phyloP scores from a whole-genome alignment of 768 basidiomycete species.

The Podaxis mareebaensis region DNA sequence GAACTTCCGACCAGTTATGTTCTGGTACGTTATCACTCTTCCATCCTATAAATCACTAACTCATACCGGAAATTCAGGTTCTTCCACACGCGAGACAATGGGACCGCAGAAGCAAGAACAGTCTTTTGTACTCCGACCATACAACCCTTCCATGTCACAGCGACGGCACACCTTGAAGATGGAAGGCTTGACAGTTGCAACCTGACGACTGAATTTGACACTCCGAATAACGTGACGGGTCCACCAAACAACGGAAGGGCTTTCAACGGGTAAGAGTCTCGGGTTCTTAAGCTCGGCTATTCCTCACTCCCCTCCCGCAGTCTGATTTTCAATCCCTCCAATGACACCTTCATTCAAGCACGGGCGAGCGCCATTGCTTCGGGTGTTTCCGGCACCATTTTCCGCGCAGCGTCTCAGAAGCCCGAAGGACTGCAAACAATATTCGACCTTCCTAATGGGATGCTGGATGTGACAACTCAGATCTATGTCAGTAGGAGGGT shows the following conservation, averaged over 20 bases:
- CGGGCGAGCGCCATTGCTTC: slow-evolving; percentile 49
- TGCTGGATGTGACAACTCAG: slow-evolving; percentile 48
- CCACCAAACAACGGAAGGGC: slow-evolving; percentile 42
- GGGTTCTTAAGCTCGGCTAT: neutral
- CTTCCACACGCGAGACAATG: slow-evolving; percentile 37
- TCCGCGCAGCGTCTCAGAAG: slow-evolving; percentile 46
- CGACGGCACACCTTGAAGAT: slow-evolving; percentile 44
- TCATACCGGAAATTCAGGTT: slow-evolving; percentile 27
- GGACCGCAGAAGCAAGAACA: slow-evolving; percentile 41
- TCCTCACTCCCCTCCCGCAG: slow-evolving; percentile 25
- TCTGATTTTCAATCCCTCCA: slow-evolving; percentile 40
- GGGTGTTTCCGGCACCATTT: slow-evolving; percentile 64
- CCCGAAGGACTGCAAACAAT: slow-evolving; percentile 41
- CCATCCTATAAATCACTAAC: neutral
- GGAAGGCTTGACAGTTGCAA: slow-evolving; percentile 40
- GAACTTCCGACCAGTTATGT: slow-evolving; percentile 58
- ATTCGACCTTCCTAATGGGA: slow-evolving; percentile 51
- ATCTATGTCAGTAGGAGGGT: slow-evolving; percentile 48
- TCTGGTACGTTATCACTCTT: slow-evolving; percentile 48
- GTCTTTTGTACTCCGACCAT: slow-evolving; percentile 63
- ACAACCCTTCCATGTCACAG: slow-evolving; percentile 40
- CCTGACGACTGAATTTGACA: slow-evolving; percentile 26
- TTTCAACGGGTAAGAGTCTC: slow-evolving; percentile 55
- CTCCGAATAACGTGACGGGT: slow-evolving; percentile 55
- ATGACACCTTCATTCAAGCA: slow-evolving; percentile 49